These are phyloP conservation scores for Elymus sibiricus DNA, from an alignment of 176 grass and related monocot species.

Conservation along the genomic window DNA sequence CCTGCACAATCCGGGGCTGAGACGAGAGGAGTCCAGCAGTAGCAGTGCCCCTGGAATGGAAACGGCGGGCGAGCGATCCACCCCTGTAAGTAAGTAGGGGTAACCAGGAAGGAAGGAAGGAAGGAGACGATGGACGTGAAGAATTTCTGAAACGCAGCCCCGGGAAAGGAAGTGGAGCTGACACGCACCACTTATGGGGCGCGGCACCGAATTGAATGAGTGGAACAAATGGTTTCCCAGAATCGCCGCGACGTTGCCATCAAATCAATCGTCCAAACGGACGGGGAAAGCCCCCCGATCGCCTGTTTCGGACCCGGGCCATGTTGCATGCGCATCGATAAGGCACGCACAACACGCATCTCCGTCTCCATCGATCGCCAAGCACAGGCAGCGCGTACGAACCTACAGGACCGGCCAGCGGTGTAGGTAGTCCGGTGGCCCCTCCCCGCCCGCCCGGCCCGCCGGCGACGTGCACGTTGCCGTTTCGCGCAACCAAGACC, in stretches of 20 bases:
- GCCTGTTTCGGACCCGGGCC: not conserved
- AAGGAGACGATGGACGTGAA: not conserved
- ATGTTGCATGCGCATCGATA: not conserved
- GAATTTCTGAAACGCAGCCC: not conserved
- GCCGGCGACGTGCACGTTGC: not conserved
- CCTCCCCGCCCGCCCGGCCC: not conserved
- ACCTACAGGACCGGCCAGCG: not conserved
- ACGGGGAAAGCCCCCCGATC: not conserved
- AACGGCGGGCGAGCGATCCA: not conserved
- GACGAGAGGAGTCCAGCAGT: too few species aligned
- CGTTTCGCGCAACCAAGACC: not conserved
- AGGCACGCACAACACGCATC: not conserved
- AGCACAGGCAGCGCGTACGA: not conserved
- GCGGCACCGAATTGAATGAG: slow-evolving; percentile 39
- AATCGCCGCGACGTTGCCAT: slow-evolving; percentile 11
- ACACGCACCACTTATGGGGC: not conserved
- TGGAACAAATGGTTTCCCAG: slow-evolving; percentile 25
- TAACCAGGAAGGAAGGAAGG: not conserved
- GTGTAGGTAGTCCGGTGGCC: not conserved
- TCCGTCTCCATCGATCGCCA: not conserved
- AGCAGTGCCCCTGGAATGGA: too few species aligned
- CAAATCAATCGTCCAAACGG: slow-evolving; percentile 14
- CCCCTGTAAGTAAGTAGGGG: not conserved
- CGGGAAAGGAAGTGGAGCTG: not conserved
- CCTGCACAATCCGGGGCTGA: not conserved